Evolutionary conservation across 164 flowering plant genomes (phyloP).

Genomic region (Stephania japonica): DNA sequence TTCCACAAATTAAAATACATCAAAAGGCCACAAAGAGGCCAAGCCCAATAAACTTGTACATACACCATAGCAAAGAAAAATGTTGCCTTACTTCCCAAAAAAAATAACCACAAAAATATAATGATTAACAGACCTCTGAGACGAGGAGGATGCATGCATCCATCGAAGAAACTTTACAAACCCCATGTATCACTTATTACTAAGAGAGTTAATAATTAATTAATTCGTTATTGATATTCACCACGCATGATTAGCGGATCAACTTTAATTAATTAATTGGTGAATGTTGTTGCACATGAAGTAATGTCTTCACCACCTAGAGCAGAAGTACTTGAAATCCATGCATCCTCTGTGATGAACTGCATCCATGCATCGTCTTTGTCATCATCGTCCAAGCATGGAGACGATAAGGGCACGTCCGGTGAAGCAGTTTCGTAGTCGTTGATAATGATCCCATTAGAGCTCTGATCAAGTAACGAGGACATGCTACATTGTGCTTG

Average conservation of each 20-base stretch:
- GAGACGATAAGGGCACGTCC: conserved; percentile 46
- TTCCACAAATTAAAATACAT: conserved; percentile 15
- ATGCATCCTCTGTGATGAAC: conserved; percentile 80
- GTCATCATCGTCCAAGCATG: conserved; percentile 64
- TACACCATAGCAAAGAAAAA: neutral
- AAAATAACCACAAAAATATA: neutral
- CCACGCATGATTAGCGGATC: neutral
- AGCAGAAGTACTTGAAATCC: conserved; percentile 41
- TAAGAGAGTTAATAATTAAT: conserved; percentile 6
- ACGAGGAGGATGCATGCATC: neutral
- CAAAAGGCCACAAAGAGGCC: neutral
- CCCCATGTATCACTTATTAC: conserved; percentile 17
- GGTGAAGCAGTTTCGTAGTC: conserved; percentile 70
- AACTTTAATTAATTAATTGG: conserved; percentile 20
- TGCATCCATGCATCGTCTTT: conserved; percentile 97
- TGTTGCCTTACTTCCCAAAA: neutral
- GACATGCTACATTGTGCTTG: conserved; percentile 38
- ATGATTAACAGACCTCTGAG: neutral
- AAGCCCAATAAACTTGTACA: neutral
- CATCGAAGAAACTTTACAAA: conserved; percentile 13
- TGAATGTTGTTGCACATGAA: conserved; percentile 25
- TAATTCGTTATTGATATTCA: neutral
- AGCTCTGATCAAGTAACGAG: conserved; percentile 24
- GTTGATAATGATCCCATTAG: conserved; percentile 26
- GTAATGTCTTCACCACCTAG: conserved; percentile 27